These are phyloP conservation scores for Tetradesmus lagerheimii DNA, from an alignment of 139 green algal genomes.

Conservation along the genomic window DNA sequence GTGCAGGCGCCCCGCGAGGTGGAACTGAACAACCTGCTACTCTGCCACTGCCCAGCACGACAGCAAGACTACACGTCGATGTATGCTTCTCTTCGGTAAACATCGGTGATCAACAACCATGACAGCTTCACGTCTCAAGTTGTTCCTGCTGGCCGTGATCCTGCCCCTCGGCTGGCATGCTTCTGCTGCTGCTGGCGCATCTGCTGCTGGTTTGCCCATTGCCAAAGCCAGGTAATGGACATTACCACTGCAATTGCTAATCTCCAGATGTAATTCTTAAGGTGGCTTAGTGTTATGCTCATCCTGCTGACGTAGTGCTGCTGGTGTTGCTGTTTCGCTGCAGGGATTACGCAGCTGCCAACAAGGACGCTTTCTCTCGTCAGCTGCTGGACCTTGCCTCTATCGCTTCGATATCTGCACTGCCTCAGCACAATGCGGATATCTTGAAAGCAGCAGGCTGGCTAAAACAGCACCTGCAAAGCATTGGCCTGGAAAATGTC, in stretches of 20 bases:
- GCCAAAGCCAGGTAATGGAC: neutral
- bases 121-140: no score
- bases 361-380: neutral
- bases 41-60: no score
- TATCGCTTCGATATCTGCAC: neutral
- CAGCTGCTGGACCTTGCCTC: conserved; percentile 14
- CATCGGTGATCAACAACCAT: no score
- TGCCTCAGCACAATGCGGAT: neutral
- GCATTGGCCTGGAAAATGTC: conserved; percentile 2
- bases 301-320: neutral
- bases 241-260: no score
- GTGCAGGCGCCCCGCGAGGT: no score
- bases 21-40: no score
- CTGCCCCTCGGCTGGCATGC: neutral
- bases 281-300: no score
- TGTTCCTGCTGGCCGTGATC: neutral
- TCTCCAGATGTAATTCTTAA: no score
- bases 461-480: neutral
- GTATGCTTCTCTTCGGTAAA: no score
- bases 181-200: neutral
- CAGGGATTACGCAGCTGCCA: neutral
- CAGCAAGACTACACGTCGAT: no score
- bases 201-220: neutral
- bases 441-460: neutral
- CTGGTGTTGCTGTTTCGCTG: neutral